Percentiles rank a stretch among this genome's conserved stretches.
Conservation (phyloP, 2,329 filamentous ascomycete species). For the Claviceps paspali region DNA sequence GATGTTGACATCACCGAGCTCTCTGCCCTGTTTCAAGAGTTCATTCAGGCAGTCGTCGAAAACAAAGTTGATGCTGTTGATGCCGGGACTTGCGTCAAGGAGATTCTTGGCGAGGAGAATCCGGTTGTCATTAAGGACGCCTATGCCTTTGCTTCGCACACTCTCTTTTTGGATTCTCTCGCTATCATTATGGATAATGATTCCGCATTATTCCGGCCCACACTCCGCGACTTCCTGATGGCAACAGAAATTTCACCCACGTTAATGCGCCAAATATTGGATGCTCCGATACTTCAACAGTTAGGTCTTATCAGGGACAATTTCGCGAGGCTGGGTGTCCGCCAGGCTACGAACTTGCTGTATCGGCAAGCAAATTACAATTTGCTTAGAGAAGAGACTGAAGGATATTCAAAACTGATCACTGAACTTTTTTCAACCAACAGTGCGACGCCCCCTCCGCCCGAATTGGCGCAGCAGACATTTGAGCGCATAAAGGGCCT, state of each 20-base stretch:
- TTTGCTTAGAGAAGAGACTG: conserved; percentile 81
- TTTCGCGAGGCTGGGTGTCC: conserved; percentile 69
- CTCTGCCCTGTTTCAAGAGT: conserved; percentile 67
- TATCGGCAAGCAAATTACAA: conserved; percentile 98
- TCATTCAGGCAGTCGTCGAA: conserved; percentile 61
- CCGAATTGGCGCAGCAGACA: conserved; percentile 64
- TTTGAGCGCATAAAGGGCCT: conserved; percentile 88
- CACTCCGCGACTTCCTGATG: conserved; percentile 52
- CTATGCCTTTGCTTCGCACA: conserved; percentile 44
- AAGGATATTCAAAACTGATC: conserved; percentile 91
- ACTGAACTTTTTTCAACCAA: conserved; percentile 91
- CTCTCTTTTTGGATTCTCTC: conserved; percentile 69
- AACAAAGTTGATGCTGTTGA: conserved; percentile 50
- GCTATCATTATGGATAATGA: conserved; percentile 65
- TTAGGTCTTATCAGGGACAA: conserved; percentile 72
- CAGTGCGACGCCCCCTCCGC: conserved; percentile 55
- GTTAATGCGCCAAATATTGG: conserved; percentile 69
- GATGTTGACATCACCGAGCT: conserved; percentile 55
- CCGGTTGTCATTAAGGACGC: conserved; percentile 34
- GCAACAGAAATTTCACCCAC: conserved; percentile 56
- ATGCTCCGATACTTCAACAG: conserved; percentile 57
- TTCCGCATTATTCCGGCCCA: conserved; percentile 29
- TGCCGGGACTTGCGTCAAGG: conserved; percentile 56
- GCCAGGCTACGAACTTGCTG: conserved; percentile 80
- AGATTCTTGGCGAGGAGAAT: conserved; percentile 49